Conservation (phyloP, 2,329 filamentous ascomycete genomes). For the Ceratocystis destructans region DNA sequence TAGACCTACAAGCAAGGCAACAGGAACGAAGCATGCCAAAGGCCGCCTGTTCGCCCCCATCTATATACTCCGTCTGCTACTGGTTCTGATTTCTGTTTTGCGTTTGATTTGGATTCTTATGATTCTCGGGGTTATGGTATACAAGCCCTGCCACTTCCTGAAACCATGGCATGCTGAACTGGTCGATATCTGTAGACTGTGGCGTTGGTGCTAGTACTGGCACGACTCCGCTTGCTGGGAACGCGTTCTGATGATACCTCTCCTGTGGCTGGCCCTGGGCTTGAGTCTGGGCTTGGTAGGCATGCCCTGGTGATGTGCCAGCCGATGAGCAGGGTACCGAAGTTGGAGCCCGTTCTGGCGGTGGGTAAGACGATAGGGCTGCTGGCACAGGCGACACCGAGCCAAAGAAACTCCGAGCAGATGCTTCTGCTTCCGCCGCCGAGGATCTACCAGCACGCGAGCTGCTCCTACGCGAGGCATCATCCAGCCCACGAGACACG, state of each 20-base stretch:
- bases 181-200: neutral
- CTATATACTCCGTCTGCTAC: neutral
- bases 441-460: conserved; percentile 24
- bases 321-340: too few relatives aligned
- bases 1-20: neutral
- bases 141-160: neutral
- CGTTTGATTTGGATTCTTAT: neutral
- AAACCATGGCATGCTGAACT: neutral
- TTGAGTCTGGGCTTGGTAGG: neutral
- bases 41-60: neutral
- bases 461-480: conserved; percentile 33
- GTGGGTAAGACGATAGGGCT: neutral
- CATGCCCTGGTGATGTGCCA: neutral
- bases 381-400: neutral
- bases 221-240: neutral
- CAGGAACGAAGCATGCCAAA: neutral
- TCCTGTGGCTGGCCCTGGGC: neutral
- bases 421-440: conserved; percentile 10
- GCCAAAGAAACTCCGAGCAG: neutral
- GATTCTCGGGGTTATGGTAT: neutral
- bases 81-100: neutral
- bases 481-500: conserved; percentile 38
- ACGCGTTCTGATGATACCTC: neutral
- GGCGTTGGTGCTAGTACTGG: neutral
- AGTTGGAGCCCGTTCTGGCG: too few relatives aligned